phyloP scores from a whole-genome alignment of 257 asterid species.

The Nicotiana paniculata region DNA sequence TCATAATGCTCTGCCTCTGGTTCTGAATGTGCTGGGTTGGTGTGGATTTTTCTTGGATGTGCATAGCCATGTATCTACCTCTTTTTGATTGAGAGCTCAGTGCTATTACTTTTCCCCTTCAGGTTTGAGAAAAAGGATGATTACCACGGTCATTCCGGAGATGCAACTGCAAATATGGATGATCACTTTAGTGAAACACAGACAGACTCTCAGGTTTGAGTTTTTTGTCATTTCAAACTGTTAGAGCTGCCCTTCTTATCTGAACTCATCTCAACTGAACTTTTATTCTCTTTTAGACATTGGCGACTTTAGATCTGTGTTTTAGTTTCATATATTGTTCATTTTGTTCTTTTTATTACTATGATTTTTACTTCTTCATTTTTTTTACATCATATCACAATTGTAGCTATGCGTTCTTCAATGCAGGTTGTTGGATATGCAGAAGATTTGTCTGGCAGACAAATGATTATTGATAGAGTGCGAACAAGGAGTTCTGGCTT shows the following conservation, averaged over 20 bases:
- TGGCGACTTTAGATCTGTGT: neutral
- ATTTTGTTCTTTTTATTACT: neutral
- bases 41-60: neutral
- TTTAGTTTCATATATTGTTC: neutral
- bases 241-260: slow-evolving; percentile 7
- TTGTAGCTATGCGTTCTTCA: slow-evolving; percentile 9
- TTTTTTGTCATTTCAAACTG: neutral
- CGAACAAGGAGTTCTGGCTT: slow-evolving; percentile 58
- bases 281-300: slow-evolving; percentile 6
- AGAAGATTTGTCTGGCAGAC: slow-evolving; percentile 90
- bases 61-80: neutral
- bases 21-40: neutral
- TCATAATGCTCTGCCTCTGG: neutral
- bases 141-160: slow-evolving; percentile 21
- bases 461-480: slow-evolving; percentile 89
- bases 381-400: neutral
- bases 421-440: slow-evolving; percentile 87
- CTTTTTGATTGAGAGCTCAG: neutral
- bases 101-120: slow-evolving; percentile 16
- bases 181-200: slow-evolving; percentile 90
- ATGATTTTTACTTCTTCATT: neutral
- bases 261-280: neutral
- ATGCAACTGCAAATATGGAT: slow-evolving; percentile 28
- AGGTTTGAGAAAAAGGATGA: slow-evolving; percentile 58
- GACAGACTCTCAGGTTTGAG: slow-evolving; percentile 84